Percentiles rank a stretch among this genome's conserved stretches.
phyloP scores from a whole-genome alignment of 768 basidiomycete species.

The Mycena filopes region DNA sequence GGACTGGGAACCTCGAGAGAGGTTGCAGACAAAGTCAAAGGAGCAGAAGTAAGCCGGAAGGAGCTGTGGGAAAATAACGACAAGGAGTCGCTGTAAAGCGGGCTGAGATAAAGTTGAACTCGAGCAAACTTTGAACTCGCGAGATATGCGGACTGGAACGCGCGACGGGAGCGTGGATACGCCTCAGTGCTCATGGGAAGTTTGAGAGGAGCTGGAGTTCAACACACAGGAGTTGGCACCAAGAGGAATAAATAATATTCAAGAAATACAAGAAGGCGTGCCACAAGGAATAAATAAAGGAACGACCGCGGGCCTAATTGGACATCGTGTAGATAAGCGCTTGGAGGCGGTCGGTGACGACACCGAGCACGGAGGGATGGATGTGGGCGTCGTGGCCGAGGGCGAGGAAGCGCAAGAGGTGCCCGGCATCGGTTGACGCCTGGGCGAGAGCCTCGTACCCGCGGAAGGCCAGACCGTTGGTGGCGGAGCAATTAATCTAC shows the following conservation, averaged over 20 bases:
- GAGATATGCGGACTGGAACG: too few relatives aligned
- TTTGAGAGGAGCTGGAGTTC: too few relatives aligned
- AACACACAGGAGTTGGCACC: not conserved
- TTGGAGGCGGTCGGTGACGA: conserved; percentile 1
- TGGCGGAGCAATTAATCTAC: not conserved
- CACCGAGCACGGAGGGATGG: not conserved
- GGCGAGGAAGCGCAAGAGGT: not conserved
- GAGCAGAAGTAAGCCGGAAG: too few relatives aligned
- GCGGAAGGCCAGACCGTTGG: not conserved
- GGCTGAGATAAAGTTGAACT: too few relatives aligned
- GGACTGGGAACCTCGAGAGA: too few relatives aligned
- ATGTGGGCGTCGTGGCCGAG: not conserved
- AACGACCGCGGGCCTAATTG: not conserved
- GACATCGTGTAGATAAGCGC: not conserved
- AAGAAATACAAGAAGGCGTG: not conserved
- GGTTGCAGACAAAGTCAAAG: too few relatives aligned
- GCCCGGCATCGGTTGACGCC: not conserved
- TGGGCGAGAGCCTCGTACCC: not conserved
- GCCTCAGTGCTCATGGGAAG: too few relatives aligned
- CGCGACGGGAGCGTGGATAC: too few relatives aligned
- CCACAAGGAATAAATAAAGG: not conserved
- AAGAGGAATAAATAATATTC: not conserved
- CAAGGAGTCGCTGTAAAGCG: too few relatives aligned
- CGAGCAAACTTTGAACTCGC: too few relatives aligned
- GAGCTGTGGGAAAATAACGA: too few relatives aligned